A percentile compares a stretch with the other conserved stretches of the same genome.
Conservation (phyloP, 1,284 basidiomycete genomes). For the Leccinum variabile region DNA sequence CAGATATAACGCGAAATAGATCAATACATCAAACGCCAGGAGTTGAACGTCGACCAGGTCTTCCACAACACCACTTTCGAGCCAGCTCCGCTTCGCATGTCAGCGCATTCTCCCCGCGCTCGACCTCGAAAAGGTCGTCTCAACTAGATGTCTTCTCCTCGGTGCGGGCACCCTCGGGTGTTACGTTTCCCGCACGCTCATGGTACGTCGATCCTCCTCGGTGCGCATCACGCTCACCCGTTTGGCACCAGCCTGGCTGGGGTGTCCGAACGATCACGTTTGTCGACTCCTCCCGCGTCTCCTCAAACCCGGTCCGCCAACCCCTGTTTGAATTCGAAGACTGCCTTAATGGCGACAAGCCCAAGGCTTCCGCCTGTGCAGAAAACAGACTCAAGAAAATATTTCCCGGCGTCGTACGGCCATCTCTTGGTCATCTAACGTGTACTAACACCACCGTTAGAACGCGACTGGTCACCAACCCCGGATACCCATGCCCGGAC, state of each 20-base stretch:
- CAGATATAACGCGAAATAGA: too few species aligned
- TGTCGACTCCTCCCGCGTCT: slow-evolving; percentile 88
- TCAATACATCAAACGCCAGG: too few species aligned
- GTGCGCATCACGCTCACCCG: neutral
- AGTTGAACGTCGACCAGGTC: too few species aligned
- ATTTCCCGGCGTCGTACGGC: slow-evolving; percentile 82
- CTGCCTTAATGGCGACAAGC: slow-evolving; percentile 89
- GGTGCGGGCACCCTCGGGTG: slow-evolving; percentile 97
- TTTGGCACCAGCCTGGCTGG: slow-evolving; percentile 68
- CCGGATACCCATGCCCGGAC: slow-evolving; percentile 96
- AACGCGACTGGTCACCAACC: slow-evolving; percentile 76
- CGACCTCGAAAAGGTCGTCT: slow-evolving; percentile 83
- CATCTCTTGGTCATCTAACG: neutral
- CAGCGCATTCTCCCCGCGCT: slow-evolving; percentile 87
- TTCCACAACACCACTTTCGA: too few species aligned
- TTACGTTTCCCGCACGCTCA: slow-evolving; percentile 87
- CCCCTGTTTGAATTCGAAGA: slow-evolving; percentile 95
- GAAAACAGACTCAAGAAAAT: slow-evolving; percentile 86
- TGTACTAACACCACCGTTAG: slow-evolving; percentile 39
- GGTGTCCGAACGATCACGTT: slow-evolving; percentile 92
- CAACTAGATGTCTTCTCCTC: slow-evolving; percentile 81
- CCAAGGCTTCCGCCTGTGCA: slow-evolving; percentile 85
- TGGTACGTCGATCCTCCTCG: slow-evolving; percentile 52
- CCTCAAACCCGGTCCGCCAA: slow-evolving; percentile 95
- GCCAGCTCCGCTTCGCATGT: too few species aligned